Conservation (phyloP, 768 basidiomycete genomes). For the Lactarius hatsudake region DNA sequence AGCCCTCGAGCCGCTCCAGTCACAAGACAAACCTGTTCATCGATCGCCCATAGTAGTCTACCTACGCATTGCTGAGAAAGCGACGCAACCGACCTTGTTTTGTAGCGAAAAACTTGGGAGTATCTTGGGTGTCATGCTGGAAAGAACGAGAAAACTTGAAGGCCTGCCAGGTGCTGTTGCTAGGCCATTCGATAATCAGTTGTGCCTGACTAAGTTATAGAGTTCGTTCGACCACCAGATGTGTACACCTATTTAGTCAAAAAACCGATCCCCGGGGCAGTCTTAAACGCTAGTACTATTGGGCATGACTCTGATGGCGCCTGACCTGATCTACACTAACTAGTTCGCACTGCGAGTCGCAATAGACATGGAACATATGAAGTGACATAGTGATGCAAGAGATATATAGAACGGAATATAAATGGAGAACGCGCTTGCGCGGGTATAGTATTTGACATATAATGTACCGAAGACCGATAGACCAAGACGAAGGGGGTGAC, state of each 20-base stretch:
- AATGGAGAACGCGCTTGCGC: conserved; percentile 19
- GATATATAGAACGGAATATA: conserved; percentile 7
- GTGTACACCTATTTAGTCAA: background rate
- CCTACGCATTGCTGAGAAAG: background rate
- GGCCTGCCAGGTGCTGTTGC: too few species aligned
- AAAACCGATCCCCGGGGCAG: background rate
- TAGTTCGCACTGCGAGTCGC: conserved; percentile 13
- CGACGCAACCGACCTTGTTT: conserved; percentile 53
- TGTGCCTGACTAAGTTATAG: too few species aligned
- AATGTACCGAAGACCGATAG: conserved; percentile 17
- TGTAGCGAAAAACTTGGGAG: conserved; percentile 78
- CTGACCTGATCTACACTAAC: conserved; percentile 4
- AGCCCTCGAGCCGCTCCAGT: conserved; percentile 93
- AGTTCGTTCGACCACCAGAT: too few species aligned
- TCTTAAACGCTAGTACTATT: background rate
- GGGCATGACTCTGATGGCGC: conserved; percentile 1
- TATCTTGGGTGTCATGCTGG: conserved; percentile 40
- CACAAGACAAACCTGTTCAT: conserved; percentile 74
- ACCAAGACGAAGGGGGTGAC: background rate
- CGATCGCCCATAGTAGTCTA: background rate
- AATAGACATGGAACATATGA: conserved; percentile 23
- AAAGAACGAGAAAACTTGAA: background rate
- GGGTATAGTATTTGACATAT: conserved; percentile 26
- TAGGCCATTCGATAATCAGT: too few species aligned
- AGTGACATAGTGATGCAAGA: conserved; percentile 6